A percentile compares a stretch with the other conserved stretches of the same genome.
These are phyloP conservation scores for Podila epicladia DNA, from an alignment of 192 early-diverging fungal genomes.

Conservation along the genomic window DNA sequence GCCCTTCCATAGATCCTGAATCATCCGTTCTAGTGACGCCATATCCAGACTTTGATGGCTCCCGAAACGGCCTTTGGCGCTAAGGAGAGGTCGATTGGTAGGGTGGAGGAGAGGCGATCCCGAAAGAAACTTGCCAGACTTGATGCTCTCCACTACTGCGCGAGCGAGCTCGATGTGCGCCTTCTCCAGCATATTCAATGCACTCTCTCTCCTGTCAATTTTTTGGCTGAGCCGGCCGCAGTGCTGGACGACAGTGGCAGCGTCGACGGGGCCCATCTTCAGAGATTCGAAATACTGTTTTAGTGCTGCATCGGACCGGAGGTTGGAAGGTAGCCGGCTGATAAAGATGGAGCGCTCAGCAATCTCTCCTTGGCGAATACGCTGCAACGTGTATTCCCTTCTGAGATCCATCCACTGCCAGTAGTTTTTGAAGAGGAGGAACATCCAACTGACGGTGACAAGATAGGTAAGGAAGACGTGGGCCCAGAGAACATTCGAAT, in stretches of 20 bases:
- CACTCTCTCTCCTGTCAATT: slow-evolving; percentile 52
- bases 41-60: slow-evolving; percentile 15
- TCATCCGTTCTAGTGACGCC: slow-evolving; percentile 16
- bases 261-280: slow-evolving; percentile 63
- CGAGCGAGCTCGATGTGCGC: slow-evolving; percentile 59
- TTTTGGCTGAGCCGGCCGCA: slow-evolving; percentile 56
- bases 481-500: slow-evolving; percentile 56
- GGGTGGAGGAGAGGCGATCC: not conserved
- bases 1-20: slow-evolving; percentile 20
- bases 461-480: slow-evolving; percentile 61
- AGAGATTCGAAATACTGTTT: slow-evolving; percentile 62
- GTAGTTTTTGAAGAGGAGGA: slow-evolving; percentile 64
- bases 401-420: slow-evolving; percentile 63
- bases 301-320: slow-evolving; percentile 61
- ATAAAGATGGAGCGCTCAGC: slow-evolving; percentile 62
- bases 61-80: not conserved
- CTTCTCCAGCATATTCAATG: slow-evolving; percentile 56
- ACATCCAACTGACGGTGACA: slow-evolving; percentile 61
- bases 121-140: slow-evolving; percentile 20
- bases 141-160: slow-evolving; percentile 30
- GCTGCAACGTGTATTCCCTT: slow-evolving; percentile 51
- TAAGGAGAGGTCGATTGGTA: slow-evolving; percentile 15
- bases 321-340: slow-evolving; percentile 56
- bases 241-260: slow-evolving; percentile 60
- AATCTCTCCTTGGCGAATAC: slow-evolving; percentile 50